These are phyloP conservation scores for Backusella luteola DNA, from an alignment of 192 early-diverging fungal species.

Conservation along the genomic window DNA sequence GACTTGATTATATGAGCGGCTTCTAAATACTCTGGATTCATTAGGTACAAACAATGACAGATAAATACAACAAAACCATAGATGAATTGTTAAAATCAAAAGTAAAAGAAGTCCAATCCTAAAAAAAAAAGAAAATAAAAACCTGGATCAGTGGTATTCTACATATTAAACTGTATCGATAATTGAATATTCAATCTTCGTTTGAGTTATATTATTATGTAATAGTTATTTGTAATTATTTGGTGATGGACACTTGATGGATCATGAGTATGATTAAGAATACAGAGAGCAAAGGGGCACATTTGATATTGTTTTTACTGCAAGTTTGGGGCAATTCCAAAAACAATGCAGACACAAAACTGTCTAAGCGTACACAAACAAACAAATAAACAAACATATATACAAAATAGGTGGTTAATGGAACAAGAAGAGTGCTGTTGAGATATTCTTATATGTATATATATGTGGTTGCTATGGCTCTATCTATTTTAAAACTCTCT, in stretches of 20 bases:
- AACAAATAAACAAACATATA: not conserved
- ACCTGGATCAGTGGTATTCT: too few species aligned
- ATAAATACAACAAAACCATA: slow-evolving; percentile 60
- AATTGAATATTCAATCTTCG: too few species aligned
- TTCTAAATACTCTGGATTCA: not conserved
- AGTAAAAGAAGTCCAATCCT: slow-evolving; percentile 62
- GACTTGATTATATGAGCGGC: not conserved
- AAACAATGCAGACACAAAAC: not conserved
- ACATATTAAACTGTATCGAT: too few species aligned
- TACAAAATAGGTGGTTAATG: too few species aligned
- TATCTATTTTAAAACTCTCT: not conserved
- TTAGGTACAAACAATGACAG: slow-evolving; percentile 60
- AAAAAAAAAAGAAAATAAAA: not conserved
- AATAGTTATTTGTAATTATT: not conserved
- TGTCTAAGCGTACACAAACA: not conserved
- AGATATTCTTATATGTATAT: too few species aligned
- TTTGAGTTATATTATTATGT: not conserved
- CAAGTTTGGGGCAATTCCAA: not conserved
- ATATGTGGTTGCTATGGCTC: too few species aligned
- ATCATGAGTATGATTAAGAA: not conserved
- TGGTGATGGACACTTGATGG: not conserved
- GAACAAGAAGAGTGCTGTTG: too few species aligned
- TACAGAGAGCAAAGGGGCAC: not conserved
- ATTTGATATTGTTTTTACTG: not conserved
- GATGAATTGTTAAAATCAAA: slow-evolving; percentile 69